phyloP scores from a whole-genome alignment of 2,329 filamentous ascomycete species.

The Bipolaris oryzae region DNA sequence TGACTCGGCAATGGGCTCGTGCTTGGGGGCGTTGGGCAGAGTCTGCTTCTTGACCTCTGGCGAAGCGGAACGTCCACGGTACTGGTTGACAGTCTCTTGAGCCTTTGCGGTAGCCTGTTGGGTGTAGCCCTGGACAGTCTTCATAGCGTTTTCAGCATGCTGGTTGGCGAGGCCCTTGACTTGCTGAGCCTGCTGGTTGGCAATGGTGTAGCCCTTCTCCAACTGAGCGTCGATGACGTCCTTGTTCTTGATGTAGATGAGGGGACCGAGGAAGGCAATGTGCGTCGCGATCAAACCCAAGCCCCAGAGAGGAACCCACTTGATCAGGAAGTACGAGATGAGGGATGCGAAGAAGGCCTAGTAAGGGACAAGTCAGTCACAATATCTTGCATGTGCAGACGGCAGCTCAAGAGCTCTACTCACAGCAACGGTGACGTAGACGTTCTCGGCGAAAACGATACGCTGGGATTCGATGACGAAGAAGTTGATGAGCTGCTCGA shows the following conservation, averaged over 20 bases:
- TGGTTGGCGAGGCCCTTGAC: constrained; percentile 65
- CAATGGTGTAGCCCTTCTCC: constrained; percentile 59
- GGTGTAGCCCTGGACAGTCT: constrained; percentile 63
- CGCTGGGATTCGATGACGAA: constrained; percentile 72
- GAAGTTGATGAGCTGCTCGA: constrained; percentile 70
- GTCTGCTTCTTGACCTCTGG: constrained; percentile 38
- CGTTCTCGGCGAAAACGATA: constrained; percentile 69
- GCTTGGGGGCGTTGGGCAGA: constrained; percentile 23
- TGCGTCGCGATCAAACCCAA: constrained; percentile 63
- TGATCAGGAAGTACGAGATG: constrained; percentile 68
- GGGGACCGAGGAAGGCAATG: constrained; percentile 63
- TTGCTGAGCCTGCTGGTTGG: constrained; percentile 64
- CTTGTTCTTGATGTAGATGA: constrained; percentile 69
- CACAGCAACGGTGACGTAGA: constrained; percentile 65
- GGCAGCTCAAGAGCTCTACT: constrained; percentile 34
- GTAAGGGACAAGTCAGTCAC: constrained; percentile 10
- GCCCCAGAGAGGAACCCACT: constrained; percentile 69
- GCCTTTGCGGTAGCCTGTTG: constrained; percentile 67
- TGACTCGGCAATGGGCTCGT: constrained; percentile 18
- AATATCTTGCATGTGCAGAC: background rate
- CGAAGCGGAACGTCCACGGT: constrained; percentile 46
- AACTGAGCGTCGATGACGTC: constrained; percentile 68
- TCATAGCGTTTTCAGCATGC: constrained; percentile 64
- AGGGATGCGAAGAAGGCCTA: constrained; percentile 66
- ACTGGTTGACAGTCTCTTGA: constrained; percentile 55